phyloP scores from a whole-genome alignment of 192 early-diverging fungal genomes.

The Podila epigama region DNA sequence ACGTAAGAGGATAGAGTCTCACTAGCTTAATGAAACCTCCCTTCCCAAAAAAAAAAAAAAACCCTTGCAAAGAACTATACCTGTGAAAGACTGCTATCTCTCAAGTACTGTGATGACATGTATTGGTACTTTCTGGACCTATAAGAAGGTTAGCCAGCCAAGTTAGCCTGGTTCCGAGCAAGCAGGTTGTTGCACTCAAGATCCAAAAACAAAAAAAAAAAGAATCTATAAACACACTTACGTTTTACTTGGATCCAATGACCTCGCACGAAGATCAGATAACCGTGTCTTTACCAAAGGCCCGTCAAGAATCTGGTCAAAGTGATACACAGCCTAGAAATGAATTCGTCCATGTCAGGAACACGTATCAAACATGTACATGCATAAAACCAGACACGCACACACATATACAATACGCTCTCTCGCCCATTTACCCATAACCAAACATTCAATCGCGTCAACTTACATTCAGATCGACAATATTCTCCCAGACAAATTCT shows the following conservation, averaged over 20 bases:
- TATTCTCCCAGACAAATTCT: slow-evolving; percentile 67
- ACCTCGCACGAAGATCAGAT: slow-evolving; percentile 36
- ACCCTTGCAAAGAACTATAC: slow-evolving; percentile 22
- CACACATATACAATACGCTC: no score
- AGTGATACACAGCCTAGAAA: slow-evolving; percentile 23
- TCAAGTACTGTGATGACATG: slow-evolving; percentile 63
- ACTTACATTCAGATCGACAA: slow-evolving; percentile 57
- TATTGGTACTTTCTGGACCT: slow-evolving; percentile 49
- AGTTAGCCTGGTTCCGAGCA: no score
- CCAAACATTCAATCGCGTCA: background rate
- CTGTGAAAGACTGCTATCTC: slow-evolving; percentile 68
- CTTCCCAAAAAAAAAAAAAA: background rate
- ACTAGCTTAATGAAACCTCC: no score
- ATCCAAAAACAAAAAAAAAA: no score
- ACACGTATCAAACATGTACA: no score
- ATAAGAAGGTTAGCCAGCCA: no score
- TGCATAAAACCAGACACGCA: no score
- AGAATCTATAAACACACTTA: slow-evolving; percentile 12
- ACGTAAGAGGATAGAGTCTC: no score
- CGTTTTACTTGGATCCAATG: slow-evolving; percentile 29
- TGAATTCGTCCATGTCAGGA: no score
- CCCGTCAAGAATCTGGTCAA: slow-evolving; percentile 30
- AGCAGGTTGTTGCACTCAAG: no score
- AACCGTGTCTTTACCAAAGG: slow-evolving; percentile 22
- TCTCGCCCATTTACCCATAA: no score